Evolutionary conservation across 2,329 filamentous ascomycete genomes (phyloP).

Genomic region (Claviceps sp.): DNA sequence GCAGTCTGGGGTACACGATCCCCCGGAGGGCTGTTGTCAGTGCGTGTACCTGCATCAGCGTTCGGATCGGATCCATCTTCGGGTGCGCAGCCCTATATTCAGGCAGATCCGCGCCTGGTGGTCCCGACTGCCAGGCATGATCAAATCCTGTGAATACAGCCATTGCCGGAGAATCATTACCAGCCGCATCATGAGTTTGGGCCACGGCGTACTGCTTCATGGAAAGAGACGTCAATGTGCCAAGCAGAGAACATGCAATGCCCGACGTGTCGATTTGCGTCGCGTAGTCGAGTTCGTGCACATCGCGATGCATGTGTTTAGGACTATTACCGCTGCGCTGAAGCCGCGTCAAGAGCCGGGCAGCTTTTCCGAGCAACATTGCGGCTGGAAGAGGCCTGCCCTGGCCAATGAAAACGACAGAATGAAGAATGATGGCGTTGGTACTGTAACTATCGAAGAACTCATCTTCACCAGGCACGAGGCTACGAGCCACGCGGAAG

Average conservation of each 20-base stretch:
- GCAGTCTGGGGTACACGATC: not conserved
- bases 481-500: constrained; percentile 33
- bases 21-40: not conserved
- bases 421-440: constrained; percentile 37
- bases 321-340: constrained; percentile 1
- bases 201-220: not conserved
- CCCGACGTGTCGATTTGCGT: constrained; percentile 12
- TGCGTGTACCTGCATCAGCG: constrained; percentile 3
- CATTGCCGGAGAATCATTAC: not conserved
- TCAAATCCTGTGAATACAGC: constrained; percentile 1
- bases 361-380: constrained; percentile 50
- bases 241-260: constrained; percentile 49
- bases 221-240: constrained; percentile 16
- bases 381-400: constrained; percentile 46
- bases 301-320: not conserved
- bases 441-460: constrained; percentile 28
- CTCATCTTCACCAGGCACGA: constrained; percentile 36
- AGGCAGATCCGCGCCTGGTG: not conserved
- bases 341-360: constrained; percentile 26
- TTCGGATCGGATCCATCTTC: constrained; percentile 3
- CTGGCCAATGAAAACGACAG: constrained; percentile 48
- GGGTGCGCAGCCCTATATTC: not conserved
- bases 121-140: constrained; percentile 1
- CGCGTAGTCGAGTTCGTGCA: constrained; percentile 5
- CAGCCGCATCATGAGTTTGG: not conserved